These are phyloP conservation scores for Trichosporon faecale DNA, from an alignment of 1,284 basidiomycete genomes.

Conservation along the genomic window DNA sequence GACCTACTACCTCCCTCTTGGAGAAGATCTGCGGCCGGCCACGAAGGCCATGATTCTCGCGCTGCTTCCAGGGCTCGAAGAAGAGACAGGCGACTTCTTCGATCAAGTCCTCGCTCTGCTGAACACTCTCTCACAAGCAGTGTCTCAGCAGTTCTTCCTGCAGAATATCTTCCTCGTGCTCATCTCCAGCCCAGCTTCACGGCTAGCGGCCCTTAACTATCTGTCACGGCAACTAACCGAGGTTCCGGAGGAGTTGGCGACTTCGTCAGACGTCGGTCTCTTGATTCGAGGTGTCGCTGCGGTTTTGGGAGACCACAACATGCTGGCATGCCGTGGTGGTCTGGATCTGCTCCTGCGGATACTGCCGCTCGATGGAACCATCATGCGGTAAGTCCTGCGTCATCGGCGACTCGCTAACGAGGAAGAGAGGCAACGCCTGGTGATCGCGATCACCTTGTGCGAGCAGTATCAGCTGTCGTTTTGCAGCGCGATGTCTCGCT, in stretches of 20 bases:
- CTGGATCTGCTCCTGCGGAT: conserved; percentile 76
- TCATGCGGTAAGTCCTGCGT: conserved; percentile 57
- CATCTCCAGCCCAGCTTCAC: conserved; percentile 79
- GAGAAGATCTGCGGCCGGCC: conserved; percentile 74
- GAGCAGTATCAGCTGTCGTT: conserved; percentile 74
- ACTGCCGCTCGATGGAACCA: conserved; percentile 67
- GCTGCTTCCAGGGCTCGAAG: conserved; percentile 87
- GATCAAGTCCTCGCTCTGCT: conserved; percentile 87
- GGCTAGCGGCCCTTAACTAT: conserved; percentile 84
- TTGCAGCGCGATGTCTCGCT: conserved; percentile 88
- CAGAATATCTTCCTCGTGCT: conserved; percentile 93
- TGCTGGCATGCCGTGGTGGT: conserved; percentile 75
- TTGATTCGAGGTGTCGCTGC: conserved; percentile 89
- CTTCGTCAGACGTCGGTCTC: conserved; percentile 76
- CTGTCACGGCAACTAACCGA: conserved; percentile 71
- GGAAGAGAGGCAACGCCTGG: conserved; percentile 55
- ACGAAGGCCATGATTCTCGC: conserved; percentile 93
- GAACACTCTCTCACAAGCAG: conserved; percentile 74
- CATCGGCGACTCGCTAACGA: not conserved
- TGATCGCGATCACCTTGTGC: conserved; percentile 73
- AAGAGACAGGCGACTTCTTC: conserved; percentile 94
- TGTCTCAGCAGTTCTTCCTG: conserved; percentile 83
- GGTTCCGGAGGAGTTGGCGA: conserved; percentile 23
- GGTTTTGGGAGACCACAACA: conserved; percentile 82
- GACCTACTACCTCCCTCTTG: conserved; percentile 83